phyloP scores from a whole-genome alignment of 371 early-diverging fungal genomes.

The Circinella umbellata region DNA sequence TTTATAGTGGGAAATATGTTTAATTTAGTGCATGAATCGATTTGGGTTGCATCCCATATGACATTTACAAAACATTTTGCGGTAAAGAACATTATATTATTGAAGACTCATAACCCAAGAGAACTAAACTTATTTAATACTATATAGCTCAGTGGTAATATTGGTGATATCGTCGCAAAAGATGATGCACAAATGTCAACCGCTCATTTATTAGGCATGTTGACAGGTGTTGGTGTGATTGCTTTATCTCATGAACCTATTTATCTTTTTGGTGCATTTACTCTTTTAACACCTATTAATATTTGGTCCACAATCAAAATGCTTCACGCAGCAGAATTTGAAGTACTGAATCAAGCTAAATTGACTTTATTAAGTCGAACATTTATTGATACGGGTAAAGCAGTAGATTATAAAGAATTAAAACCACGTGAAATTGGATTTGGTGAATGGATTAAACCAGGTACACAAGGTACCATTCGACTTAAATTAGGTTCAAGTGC shows the following conservation, averaged over 20 bases:
- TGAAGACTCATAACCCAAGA: too few species aligned
- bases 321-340: constrained; percentile 68
- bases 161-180: constrained; percentile 76
- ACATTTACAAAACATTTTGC: constrained; percentile 75
- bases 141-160: constrained; percentile 50
- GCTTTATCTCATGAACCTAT: constrained; percentile 59
- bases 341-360: constrained; percentile 68
- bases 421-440: constrained; percentile 56
- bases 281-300: constrained; percentile 62
- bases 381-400: constrained; percentile 51
- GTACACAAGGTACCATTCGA: constrained; percentile 32
- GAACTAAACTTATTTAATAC: too few species aligned
- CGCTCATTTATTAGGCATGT: constrained; percentile 70
- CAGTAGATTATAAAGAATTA: constrained; percentile 43
- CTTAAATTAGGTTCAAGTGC: constrained; percentile 52
- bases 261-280: constrained; percentile 64
- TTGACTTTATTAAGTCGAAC: constrained; percentile 52
- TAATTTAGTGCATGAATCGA: constrained; percentile 66
- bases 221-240: constrained; percentile 68
- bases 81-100: constrained; percentile 34
- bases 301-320: constrained; percentile 58
- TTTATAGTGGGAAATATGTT: constrained; percentile 60
- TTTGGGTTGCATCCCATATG: constrained; percentile 77
- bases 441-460: constrained; percentile 69
- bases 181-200: constrained; percentile 78